These are phyloP conservation scores for Naegleria lovaniensis DNA, from an alignment of 208 protist genomes.

Conservation along the genomic window DNA sequence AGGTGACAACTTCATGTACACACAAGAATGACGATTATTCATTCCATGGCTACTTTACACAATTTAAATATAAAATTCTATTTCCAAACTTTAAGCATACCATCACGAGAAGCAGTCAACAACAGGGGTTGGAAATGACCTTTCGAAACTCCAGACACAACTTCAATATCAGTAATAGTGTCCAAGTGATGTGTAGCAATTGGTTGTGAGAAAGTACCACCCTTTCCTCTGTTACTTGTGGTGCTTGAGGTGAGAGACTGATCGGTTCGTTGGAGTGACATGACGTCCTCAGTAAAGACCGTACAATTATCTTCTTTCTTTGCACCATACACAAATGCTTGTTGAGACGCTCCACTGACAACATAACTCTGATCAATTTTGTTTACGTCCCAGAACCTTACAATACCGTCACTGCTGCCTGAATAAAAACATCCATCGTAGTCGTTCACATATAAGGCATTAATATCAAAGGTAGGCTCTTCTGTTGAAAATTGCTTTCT, in stretches of 20 bases:
- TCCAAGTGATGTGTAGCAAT: background rate
- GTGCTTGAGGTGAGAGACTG: background rate
- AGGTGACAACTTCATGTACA: too few species aligned
- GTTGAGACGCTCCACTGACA: background rate
- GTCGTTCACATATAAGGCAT: background rate
- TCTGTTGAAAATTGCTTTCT: background rate
- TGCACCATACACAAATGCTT: background rate
- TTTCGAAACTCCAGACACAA: background rate
- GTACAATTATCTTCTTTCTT: background rate
- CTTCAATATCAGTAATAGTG: constrained; percentile 19
- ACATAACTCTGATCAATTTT: background rate
- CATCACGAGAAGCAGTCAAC: background rate
- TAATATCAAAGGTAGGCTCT: background rate
- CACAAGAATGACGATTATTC: too few species aligned
- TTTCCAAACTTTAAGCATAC: constrained; percentile 22
- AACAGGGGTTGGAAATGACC: background rate
- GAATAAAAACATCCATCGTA: background rate
- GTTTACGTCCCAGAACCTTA: background rate
- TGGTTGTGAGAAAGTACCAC: background rate
- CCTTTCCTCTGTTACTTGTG: background rate
- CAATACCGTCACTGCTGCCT: background rate
- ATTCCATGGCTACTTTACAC: too few species aligned
- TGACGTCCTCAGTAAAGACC: background rate
- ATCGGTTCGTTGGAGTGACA: background rate
- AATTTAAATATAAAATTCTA: background rate